Evolutionary conservation across 306 rosid genomes (phyloP), one percentile per base, ranked within the genome.

Genomic region (Sechiopsis laciniata): DNA sequence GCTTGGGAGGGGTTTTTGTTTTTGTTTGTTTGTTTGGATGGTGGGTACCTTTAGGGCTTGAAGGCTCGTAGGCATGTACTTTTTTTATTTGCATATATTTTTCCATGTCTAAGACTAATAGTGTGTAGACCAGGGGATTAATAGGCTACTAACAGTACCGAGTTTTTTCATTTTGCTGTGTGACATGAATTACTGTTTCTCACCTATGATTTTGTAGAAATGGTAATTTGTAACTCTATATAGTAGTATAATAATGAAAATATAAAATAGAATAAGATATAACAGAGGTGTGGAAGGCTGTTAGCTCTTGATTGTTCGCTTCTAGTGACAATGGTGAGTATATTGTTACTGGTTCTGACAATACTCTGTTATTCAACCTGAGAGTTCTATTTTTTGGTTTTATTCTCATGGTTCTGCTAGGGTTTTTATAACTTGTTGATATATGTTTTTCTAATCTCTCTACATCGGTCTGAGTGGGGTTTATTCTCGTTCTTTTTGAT

Each of bases 401-500:
- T 42, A 37, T 0, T 40, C 32, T 40, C 71, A 6, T 65, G 45
- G 10, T 40, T 65, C n/a, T 65, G 54, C 71, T n/a, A 5, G 4
- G 32, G 9, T 37, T 37, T 61, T 56, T 58, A 14, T 3, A 35
- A 16, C 22, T 42, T 10, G 3, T 2, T 67, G 52, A 8, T 32
- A 10, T 26, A 1, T 10, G 45, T 12, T 67, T 67, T 46, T 32
- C 0, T 32, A 35, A 62, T 63, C 40, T 42, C 58, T 52, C 15
- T n/a, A 17, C 45, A 22, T 68, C 57, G 17, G n/a, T 37, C 60
- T 65, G 29, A 22, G 19, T 68, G 60, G 57, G 13, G 17, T 21
- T 1, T 48, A 6, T 11, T 29, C 74, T 55, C 61, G 71, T 60
- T 42, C 42, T 16, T 14, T 55, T 77, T 79, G 75, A 69, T 53